Conservation (phyloP, 2,329 filamentous ascomycete genomes). For the Cylindrodendrum hubeiense region DNA sequence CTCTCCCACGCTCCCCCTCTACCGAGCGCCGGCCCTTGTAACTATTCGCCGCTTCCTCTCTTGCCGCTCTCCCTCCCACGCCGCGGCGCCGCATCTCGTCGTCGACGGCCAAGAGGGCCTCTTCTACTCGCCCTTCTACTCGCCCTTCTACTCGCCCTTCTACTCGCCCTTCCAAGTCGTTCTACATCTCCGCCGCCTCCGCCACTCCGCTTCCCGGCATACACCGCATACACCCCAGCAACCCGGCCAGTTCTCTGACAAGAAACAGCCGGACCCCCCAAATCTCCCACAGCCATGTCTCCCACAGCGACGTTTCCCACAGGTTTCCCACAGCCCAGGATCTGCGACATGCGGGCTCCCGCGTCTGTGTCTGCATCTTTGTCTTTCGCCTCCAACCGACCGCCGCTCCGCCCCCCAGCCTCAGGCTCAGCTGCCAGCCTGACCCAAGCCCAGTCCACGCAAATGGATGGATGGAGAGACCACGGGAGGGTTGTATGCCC, state of each 20-base stretch:
- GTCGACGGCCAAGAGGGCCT: no score
- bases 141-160: neutral
- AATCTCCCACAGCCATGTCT: conserved; percentile 1
- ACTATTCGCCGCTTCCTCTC: conserved; percentile 1
- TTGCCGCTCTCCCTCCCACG: neutral
- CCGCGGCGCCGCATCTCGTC: neutral
- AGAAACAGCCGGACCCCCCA: conserved; percentile 21
- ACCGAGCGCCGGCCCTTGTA: neutral
- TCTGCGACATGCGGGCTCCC: conserved; percentile 43
- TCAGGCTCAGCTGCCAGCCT: conserved; percentile 23
- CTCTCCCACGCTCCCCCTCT: neutral
- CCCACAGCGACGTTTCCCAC: conserved; percentile 8
- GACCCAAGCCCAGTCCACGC: conserved; percentile 29
- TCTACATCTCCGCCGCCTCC: conserved; percentile 22
- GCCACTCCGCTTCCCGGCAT: conserved; percentile 28
- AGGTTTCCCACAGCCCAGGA: conserved; percentile 19
- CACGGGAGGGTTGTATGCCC: neutral
- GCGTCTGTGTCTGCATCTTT: conserved; percentile 25
- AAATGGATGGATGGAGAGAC: conserved; percentile 17
- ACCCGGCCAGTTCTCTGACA: conserved; percentile 24
- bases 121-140: neutral
- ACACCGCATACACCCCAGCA: conserved; percentile 25
- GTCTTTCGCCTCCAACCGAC: conserved; percentile 27
- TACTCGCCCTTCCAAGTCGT: conserved; percentile 20
- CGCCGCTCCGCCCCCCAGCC: conserved; percentile 19